Conservation (phyloP, 352 stramenopile genomes). For the Phytophthora lateralis region DNA sequence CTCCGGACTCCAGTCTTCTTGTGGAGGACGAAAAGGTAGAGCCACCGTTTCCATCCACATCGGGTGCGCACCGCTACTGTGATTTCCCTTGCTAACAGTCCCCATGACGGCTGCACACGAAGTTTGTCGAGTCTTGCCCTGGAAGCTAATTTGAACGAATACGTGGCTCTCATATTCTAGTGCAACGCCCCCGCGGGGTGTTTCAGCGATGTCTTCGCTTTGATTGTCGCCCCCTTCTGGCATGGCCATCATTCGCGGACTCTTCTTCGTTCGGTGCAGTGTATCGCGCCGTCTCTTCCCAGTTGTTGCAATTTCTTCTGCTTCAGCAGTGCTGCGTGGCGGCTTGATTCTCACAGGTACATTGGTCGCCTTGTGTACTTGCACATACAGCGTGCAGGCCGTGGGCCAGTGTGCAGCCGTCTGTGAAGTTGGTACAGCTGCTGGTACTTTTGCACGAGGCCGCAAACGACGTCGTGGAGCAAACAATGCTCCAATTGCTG, state of each 20-base stretch:
- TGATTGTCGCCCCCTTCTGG: not conserved
- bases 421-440: conserved; percentile 3
- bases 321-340: conserved; percentile 14
- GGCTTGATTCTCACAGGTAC: conserved; percentile 62
- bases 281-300: conserved; percentile 21
- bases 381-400: conserved; percentile 80
- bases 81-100: conserved; percentile 8
- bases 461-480: conserved; percentile 54
- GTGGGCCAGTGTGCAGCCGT: conserved; percentile 53
- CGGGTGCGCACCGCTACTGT: conserved; percentile 42
- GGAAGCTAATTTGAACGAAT: conserved; percentile 87
- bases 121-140: conserved; percentile 76
- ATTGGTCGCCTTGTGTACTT: conserved; percentile 82
- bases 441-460: conserved; percentile 42
- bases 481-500: conserved; percentile 59
- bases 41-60: conserved; percentile 94
- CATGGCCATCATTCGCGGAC: conserved; percentile 11
- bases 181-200: conserved; percentile 1
- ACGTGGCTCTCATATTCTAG: conserved; percentile 56
- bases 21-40: conserved; percentile 85
- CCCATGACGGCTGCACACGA: conserved; percentile 38
- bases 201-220: conserved; percentile 25
- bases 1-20: conserved; percentile 82
- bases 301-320: conserved; percentile 11
- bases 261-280: conserved; percentile 32